Evolutionary conservation across 2,329 filamentous ascomycete genomes (phyloP), one percentile per base, ranked within the genome.

Genomic region (Phoma sp.): DNA sequence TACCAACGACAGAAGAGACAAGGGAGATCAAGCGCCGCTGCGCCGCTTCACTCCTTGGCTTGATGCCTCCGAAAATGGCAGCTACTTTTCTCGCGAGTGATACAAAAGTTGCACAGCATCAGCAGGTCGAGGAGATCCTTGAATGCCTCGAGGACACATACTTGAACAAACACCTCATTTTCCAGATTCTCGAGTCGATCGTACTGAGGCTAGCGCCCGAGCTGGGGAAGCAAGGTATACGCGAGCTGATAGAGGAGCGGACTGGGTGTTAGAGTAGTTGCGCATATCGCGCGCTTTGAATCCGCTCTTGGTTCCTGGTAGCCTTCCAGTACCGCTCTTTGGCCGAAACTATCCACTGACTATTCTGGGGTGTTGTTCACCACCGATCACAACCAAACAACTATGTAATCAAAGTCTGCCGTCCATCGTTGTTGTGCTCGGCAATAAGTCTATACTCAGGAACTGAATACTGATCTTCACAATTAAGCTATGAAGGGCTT

Each of bases 81-180:
- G 56, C 58, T 9, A 47, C 58, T 10, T 71, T 72, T 44, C 72
- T 75, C 45, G 68, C 68, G 32, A 71, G 48, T 46, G 45, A 58
- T 24, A 57, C 52, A 35, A 47, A 78, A 82, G 75, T 86, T 39
- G 74, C 78, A 56, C 83, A 88, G 63, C 82, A 91, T 59, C 85
- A 87, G 67, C 77, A 82, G 57, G 77, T 83, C 24, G 78, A 79
- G 48, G 78, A 79, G 23, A 79, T 92, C 40, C 80, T 98, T 41
- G 86, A 89, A 65, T 80, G 93, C 33, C 88, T 96, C 62, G 85
- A 84, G 13, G 92, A 97, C 75, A 80, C 83, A 46, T 96, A 96
- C 77, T 89, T 92, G 76, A 99, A 99, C 77, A 96, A 93, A 78
- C 92, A 97, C 77, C 79, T 98, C 29, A 79, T 96, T 64, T 96